These are phyloP conservation scores for Krasilnikovozyma curviuscula DNA, from an alignment of 768 basidiomycete species.

Conservation along the genomic window DNA sequence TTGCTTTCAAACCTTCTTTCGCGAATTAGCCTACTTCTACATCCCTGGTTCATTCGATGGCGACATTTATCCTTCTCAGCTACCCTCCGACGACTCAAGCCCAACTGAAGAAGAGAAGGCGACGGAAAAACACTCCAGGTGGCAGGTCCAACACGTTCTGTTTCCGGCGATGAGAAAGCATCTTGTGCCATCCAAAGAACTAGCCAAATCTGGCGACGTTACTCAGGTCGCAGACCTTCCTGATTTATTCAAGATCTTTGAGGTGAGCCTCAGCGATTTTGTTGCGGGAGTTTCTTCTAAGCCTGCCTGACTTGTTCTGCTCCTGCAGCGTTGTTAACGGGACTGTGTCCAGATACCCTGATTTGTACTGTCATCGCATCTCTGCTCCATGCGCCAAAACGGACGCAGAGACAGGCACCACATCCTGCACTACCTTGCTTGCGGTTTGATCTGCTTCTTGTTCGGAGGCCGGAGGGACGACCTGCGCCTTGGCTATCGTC, in stretches of 20 bases:
- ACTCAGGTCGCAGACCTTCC: slow-evolving; percentile 77
- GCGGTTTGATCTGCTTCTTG: too few species aligned
- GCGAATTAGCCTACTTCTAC: slow-evolving; percentile 84
- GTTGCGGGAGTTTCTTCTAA: too few species aligned
- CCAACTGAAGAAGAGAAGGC: slow-evolving; percentile 32
- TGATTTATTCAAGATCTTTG: slow-evolving; percentile 84
- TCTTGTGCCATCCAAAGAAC: slow-evolving; percentile 44
- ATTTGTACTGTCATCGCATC: too few species aligned
- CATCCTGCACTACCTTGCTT: too few species aligned
- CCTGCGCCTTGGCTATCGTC: too few species aligned
- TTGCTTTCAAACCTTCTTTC: slow-evolving; percentile 69
- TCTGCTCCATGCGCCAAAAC: too few species aligned
- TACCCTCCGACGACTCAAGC: not conserved
- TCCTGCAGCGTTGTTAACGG: too few species aligned
- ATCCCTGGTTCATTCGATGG: slow-evolving; percentile 50
- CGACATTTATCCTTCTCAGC: not conserved
- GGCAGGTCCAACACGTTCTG: slow-evolving; percentile 79
- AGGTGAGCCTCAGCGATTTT: too few species aligned
- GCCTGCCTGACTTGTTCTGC: too few species aligned
- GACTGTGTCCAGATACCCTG: too few species aligned
- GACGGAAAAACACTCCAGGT: slow-evolving; percentile 32
- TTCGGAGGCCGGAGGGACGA: too few species aligned
- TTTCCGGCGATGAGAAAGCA: slow-evolving; percentile 73
- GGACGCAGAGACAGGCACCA: too few species aligned
- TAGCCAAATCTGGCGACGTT: slow-evolving; percentile 48